These are phyloP conservation scores for Carpinus viminea DNA, from an alignment of 306 rosid genomes.

Conservation along the genomic window DNA sequence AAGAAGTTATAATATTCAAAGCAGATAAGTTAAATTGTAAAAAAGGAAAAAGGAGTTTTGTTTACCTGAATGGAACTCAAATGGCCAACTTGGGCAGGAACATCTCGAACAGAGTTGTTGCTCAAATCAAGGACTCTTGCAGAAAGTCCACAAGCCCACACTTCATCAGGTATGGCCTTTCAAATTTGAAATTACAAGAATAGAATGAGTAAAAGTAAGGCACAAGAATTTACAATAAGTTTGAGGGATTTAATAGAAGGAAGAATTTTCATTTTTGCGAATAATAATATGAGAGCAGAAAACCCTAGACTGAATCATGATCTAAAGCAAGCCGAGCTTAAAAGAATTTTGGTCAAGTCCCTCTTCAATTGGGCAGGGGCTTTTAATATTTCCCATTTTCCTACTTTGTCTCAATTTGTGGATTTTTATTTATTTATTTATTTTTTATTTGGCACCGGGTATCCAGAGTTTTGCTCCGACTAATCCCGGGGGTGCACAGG, in stretches of 20 bases:
- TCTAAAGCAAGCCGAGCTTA: neutral
- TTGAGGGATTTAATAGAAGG: neutral
- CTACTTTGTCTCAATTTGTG: no score
- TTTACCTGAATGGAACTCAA: slow-evolving; percentile 61
- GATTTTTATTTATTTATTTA: no score
- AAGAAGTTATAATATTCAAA: neutral
- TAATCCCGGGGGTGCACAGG: no score
- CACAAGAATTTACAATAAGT: neutral
- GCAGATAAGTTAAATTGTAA: slow-evolving; percentile 16
- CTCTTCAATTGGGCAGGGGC: no score
- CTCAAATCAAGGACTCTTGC: slow-evolving; percentile 72
- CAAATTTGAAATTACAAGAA: slow-evolving; percentile 26
- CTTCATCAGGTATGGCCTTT: slow-evolving; percentile 80
- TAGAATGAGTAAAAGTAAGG: neutral
- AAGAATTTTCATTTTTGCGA: neutral
- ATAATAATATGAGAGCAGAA: neutral
- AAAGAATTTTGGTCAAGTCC: no score
- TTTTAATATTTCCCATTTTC: no score
- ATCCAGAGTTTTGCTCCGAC: no score
- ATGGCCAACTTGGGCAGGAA: slow-evolving; percentile 56
- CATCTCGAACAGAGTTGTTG: slow-evolving; percentile 52
- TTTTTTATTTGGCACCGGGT: no score
- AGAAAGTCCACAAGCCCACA: slow-evolving; percentile 67
- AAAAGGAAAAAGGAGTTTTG: slow-evolving; percentile 22
- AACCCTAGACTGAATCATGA: neutral